Percentiles rank a stretch among this genome's conserved stretches.
Conservation (phyloP, 2,329 filamentous ascomycete genomes). For the Emericellopsis atlantica region DNA sequence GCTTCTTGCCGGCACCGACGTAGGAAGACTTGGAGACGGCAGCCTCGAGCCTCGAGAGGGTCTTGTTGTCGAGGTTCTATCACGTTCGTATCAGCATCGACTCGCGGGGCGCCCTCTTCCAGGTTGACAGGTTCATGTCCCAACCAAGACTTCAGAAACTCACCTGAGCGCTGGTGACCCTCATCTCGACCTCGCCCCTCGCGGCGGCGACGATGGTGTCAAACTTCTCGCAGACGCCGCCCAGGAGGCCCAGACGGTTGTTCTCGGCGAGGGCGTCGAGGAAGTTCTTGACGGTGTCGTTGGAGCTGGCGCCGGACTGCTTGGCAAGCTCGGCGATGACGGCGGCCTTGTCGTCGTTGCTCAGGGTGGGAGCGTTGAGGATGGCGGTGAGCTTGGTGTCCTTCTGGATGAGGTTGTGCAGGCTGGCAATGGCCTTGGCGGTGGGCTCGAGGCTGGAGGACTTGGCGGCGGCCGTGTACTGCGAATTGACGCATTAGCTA, state of each 20-base stretch:
- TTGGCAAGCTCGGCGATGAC: conserved; percentile 84
- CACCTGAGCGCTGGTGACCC: conserved; percentile 83
- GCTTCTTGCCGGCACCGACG: conserved; percentile 85
- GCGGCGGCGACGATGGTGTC: conserved; percentile 74
- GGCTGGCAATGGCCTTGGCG: conserved; percentile 62
- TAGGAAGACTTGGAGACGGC: conserved; percentile 84
- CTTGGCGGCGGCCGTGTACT: conserved; percentile 97
- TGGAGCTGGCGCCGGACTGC: conserved; percentile 53
- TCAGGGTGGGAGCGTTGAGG: conserved; percentile 71
- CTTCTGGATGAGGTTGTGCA: conserved; percentile 62
- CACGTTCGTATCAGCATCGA: conserved; percentile 9
- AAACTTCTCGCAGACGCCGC: conserved; percentile 81
- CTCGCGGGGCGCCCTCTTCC: not conserved
- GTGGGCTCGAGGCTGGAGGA: conserved; percentile 73
- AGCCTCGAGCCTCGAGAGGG: conserved; percentile 71
- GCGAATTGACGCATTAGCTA: conserved; percentile 4
- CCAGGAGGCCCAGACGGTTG: conserved; percentile 79
- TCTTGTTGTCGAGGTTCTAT: conserved; percentile 77
- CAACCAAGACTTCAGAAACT: conserved; percentile 14
- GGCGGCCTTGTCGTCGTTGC: conserved; percentile 65
- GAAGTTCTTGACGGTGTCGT: conserved; percentile 89
- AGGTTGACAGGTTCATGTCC: not conserved
- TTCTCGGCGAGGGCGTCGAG: conserved; percentile 83
- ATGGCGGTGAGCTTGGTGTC: conserved; percentile 71
- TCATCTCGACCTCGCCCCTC: conserved; percentile 86